Base-by-base conservation (phyloP, 148 eudicot genomes). In the Rhododendron williamsianum region DNA sequence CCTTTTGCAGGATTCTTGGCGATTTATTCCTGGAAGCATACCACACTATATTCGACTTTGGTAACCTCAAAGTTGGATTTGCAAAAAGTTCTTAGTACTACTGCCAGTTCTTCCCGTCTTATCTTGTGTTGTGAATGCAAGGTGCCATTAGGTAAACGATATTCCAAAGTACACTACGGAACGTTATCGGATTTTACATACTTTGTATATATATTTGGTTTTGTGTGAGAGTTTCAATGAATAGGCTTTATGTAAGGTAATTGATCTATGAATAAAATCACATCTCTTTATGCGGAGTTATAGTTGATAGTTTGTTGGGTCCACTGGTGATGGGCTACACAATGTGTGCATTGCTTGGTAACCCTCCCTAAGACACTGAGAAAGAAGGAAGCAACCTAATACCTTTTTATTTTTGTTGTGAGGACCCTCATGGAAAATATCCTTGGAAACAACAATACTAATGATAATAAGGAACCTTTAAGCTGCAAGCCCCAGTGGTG, bases 41-140 rank as follows among this genome's bases (percentile, higher is more conserved):
- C 80, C 93, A 91, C 87, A 90, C 93, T 0, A 73, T 90, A 71
- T 91, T 91, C 33, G 93, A 91, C 83, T 88, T 79, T 54, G 93
- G 87, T n/a, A 86, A 86, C 79, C 91, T 83, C 15, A 86, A 65
- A 80, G 82, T 91, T 11, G 93, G 93, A 56, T 90, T 91, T 80
- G 92, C 93, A 43, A 36, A 88, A 33, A 83, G 79, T 51, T 46
- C 35, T 51, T 71, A 71, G 43, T 77, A 9, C 30, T 23, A 46
- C 30, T 77, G 46, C 52, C 25, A 77, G 2, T 77, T 45, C 33
- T n/a, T 45, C 80, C 80, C 9, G 4, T 77, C 23, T 67, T 45
- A 52, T 18, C n/a, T 13, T 3, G 18, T 13, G 3, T 76, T 35
- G 78, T 74, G 79, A 76, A 41, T 76, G 49, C 25, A 33, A 33